Evolutionary conservation across 345 rosid genomes (phyloP).

Genomic region (Hibiscus mutabilis): DNA sequence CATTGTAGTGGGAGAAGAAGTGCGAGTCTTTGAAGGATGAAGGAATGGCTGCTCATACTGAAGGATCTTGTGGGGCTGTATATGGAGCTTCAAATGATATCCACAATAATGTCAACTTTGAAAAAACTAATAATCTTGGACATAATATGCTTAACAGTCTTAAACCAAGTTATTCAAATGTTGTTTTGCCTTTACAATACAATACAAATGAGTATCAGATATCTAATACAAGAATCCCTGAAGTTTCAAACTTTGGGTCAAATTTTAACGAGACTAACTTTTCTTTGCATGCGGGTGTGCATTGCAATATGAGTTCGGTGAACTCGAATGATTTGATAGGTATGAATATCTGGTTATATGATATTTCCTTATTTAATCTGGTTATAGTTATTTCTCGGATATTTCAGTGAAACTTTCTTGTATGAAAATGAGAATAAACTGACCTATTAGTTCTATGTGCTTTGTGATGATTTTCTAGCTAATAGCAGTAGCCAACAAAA

Average conservation of each 20-base stretch:
- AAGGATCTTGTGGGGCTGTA: conserved; percentile 30
- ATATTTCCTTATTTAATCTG: conserved; percentile 7
- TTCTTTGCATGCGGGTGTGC: conserved; percentile 14
- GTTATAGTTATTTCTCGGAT: conserved; percentile 6
- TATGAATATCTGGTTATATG: conserved; percentile 12
- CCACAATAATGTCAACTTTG: conserved; percentile 48
- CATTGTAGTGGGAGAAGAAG: conserved; percentile 63
- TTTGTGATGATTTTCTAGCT: conserved; percentile 25
- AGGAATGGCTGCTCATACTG: conserved; percentile 24
- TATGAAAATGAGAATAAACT: not conserved
- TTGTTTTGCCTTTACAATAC: conserved; percentile 89
- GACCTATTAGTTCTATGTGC: conserved; percentile 10
- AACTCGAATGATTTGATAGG: conserved; percentile 28
- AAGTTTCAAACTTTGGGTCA: conserved; percentile 31
- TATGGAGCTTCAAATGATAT: conserved; percentile 60
- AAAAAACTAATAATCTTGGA: conserved; percentile 41
- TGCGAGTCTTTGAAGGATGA: conserved; percentile 46
- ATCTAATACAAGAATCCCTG: conserved; percentile 38
- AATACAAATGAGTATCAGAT: conserved; percentile 84
- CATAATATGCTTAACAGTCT: conserved; percentile 34
- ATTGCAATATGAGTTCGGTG: conserved; percentile 16
- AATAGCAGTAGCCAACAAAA: conserved; percentile 23
- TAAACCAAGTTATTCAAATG: conserved; percentile 32
- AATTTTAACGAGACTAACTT: conserved; percentile 22
- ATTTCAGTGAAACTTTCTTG: conserved; percentile 8